phyloP scores from a whole-genome alignment of 2,329 filamentous ascomycete species.

The Pseudofabraea citricarpa region DNA sequence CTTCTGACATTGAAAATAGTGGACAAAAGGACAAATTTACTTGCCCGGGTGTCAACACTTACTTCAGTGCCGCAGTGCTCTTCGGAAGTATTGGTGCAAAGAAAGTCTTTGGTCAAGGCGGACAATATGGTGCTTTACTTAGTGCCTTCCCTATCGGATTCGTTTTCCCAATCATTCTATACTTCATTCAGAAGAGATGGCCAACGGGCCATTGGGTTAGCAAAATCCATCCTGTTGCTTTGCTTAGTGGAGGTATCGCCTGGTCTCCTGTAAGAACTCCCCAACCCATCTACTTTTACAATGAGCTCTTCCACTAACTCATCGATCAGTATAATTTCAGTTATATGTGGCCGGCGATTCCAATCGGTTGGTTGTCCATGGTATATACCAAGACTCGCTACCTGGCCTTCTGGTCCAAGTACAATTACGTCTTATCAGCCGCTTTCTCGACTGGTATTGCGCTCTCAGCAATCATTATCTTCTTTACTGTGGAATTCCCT shows the following conservation, averaged over 20 bases:
- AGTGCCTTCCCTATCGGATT: conserved; percentile 47
- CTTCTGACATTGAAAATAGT: background rate
- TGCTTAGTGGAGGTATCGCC: conserved; percentile 41
- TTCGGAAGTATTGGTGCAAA: conserved; percentile 63
- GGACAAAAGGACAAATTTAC: background rate
- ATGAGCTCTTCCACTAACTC: too few relatives aligned
- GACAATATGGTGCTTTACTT: conserved; percentile 43
- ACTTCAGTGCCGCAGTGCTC: conserved; percentile 59
- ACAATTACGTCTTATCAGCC: conserved; percentile 49
- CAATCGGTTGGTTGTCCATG: conserved; percentile 43
- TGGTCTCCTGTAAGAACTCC: too few relatives aligned
- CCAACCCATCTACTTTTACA: too few relatives aligned
- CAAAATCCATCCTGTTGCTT: conserved; percentile 43
- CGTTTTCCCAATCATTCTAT: conserved; percentile 38
- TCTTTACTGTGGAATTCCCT: conserved; percentile 46
- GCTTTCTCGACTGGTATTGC: conserved; percentile 46
- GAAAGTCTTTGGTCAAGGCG: conserved; percentile 58
- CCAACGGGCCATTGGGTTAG: conserved; percentile 32
- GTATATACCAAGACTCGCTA: conserved; percentile 40
- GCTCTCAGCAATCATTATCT: conserved; percentile 46
- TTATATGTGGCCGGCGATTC: conserved; percentile 42
- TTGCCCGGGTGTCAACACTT: conserved; percentile 47
- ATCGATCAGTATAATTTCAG: conserved; percentile 49
- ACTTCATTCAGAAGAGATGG: conserved; percentile 36
- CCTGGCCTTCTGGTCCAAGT: conserved; percentile 47